A percentile compares a stretch with the other conserved stretches of the same genome.
These are phyloP conservation scores for Botrytis paeoniae DNA, from an alignment of 2,329 filamentous ascomycete genomes.

Conservation along the genomic window DNA sequence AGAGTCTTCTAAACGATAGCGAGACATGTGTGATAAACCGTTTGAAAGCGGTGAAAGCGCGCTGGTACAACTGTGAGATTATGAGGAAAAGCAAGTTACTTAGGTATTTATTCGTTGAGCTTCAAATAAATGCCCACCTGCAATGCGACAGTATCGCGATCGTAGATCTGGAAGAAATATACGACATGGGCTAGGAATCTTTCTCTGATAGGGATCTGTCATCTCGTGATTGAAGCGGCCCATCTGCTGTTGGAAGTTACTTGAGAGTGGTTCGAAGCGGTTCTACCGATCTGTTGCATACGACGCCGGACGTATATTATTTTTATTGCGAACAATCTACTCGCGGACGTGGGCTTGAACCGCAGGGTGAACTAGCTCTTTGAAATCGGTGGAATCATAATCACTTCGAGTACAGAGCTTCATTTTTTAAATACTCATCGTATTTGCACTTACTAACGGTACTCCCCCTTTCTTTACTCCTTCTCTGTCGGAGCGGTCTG, in stretches of 20 bases:
- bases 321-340: not conserved
- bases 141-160: not conserved
- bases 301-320: too few relatives aligned
- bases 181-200: not conserved
- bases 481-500: not conserved
- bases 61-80: not conserved
- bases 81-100: not conserved
- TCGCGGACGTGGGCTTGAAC: not conserved
- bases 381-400: not conserved
- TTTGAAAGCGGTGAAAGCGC: not conserved
- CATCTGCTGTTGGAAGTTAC: not conserved
- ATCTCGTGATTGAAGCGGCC: not conserved
- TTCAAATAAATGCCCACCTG: too few relatives aligned
- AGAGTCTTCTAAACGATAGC: not conserved
- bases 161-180: not conserved
- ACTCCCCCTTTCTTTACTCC: not conserved
- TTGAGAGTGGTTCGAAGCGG: not conserved
- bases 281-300: not conserved
- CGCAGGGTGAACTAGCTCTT: not conserved
- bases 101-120: not conserved
- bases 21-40: not conserved
- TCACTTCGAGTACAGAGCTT: not conserved
- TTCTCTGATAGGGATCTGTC: not conserved
- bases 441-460: not conserved
- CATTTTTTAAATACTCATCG: not conserved